Percentiles rank a stretch among this genome's conserved stretches.
phyloP scores from a whole-genome alignment of 768 basidiomycete species.

The Pluteus cervinus region DNA sequence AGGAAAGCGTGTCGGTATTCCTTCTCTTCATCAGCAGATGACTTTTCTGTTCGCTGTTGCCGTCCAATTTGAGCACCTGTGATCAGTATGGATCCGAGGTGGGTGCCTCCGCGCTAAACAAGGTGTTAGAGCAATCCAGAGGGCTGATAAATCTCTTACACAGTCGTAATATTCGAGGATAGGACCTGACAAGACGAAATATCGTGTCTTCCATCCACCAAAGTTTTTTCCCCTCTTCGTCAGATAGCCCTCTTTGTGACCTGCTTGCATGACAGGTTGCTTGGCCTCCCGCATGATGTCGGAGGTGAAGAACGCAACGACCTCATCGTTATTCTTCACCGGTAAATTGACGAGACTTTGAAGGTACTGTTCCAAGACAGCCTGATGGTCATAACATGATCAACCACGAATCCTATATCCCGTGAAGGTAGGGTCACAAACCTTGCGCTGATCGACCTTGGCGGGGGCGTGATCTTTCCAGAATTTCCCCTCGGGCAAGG shows the following conservation, averaged over 20 bases:
- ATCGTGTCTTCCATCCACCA: slow-evolving; percentile 96
- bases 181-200: slow-evolving; percentile 88
- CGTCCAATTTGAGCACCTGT: slow-evolving; percentile 96
- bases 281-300: slow-evolving; percentile 76
- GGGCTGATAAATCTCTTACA: slow-evolving; percentile 56
- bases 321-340: slow-evolving; percentile 81
- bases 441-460: slow-evolving; percentile 95
- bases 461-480: slow-evolving; percentile 98
- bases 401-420: not conserved
- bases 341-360: slow-evolving; percentile 78
- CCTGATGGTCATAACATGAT: slow-evolving; percentile 34
- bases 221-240: slow-evolving; percentile 98
- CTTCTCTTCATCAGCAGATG: slow-evolving; percentile 73
- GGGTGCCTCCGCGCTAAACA: slow-evolving; percentile 74
- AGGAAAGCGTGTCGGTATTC: slow-evolving; percentile 97
- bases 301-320: slow-evolving; percentile 89
- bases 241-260: slow-evolving; percentile 91
- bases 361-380: slow-evolving; percentile 78
- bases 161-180: slow-evolving; percentile 93
- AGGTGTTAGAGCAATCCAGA: slow-evolving; percentile 21
- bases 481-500: slow-evolving; percentile 84
- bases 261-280: slow-evolving; percentile 71
- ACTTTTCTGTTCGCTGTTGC: slow-evolving; percentile 64
- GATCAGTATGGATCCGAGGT: slow-evolving; percentile 85
- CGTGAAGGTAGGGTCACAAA: slow-evolving; percentile 26